phyloP scores from a whole-genome alignment of 163 green algal genomes.

The Prototheca wickerhamii region DNA sequence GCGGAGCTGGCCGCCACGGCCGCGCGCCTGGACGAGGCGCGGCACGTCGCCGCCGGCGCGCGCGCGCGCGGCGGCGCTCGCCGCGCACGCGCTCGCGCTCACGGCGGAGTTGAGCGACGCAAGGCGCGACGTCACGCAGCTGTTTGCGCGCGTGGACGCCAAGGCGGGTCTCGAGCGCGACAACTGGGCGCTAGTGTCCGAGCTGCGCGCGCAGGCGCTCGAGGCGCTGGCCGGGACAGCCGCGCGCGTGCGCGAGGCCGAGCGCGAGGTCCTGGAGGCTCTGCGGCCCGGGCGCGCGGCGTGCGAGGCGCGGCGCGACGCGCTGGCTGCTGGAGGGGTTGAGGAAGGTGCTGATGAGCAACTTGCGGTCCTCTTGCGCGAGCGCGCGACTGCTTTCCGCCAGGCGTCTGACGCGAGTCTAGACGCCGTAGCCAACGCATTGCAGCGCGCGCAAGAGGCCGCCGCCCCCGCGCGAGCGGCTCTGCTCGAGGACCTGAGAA shows the following conservation, averaged over 20 bases:
- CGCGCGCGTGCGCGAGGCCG: neutral
- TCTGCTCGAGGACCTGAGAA: neutral
- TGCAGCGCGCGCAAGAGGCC: neutral
- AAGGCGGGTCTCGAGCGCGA: conserved; percentile 19
- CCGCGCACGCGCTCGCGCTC: conserved; percentile 41
- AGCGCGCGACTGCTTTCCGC: too few species aligned
- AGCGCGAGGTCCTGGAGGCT: conserved; percentile 1
- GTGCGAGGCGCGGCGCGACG: neutral
- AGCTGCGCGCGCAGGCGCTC: conserved; percentile 7
- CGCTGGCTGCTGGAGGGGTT: neutral
- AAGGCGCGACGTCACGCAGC: conserved; percentile 30
- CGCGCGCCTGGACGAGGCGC: conserved; percentile 22
- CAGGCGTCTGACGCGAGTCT: neutral
- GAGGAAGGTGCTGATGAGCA: too few species aligned
- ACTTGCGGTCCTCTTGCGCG: too few species aligned
- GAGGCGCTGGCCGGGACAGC: neutral
- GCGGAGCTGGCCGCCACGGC: conserved; percentile 14
- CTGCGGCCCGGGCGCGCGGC: conserved; percentile 7
- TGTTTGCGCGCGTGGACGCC: conserved; percentile 37
- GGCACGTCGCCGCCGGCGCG: conserved; percentile 27
- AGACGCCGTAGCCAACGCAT: neutral
- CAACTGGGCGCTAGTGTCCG: conserved; percentile 25
- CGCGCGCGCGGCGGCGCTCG: conserved; percentile 38
- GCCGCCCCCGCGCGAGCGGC: conserved; percentile 14
- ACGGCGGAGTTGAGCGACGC: conserved; percentile 35